phyloP scores from a whole-genome alignment of 2,329 filamentous ascomycete genomes.

The Paraphaeosphaeria minitans region DNA sequence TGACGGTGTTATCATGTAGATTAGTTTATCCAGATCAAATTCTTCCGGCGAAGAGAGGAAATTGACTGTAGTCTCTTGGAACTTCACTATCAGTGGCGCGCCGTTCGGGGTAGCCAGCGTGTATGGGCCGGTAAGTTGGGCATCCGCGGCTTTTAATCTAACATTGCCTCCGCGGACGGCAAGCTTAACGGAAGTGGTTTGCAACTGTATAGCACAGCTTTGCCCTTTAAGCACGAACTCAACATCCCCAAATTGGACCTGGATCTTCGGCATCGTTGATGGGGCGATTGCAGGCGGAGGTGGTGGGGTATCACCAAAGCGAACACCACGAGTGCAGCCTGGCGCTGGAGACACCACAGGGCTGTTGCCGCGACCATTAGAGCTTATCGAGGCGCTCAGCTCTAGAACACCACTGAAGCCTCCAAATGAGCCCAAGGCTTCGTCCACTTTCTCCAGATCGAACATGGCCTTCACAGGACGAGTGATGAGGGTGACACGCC shows the following conservation, averaged over 20 bases:
- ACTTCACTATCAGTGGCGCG: constrained; percentile 65
- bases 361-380: constrained; percentile 62
- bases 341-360: constrained; percentile 39
- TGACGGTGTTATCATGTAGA: constrained; percentile 88
- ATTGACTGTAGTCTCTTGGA: constrained; percentile 70
- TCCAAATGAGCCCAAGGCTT: constrained; percentile 86
- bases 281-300: constrained; percentile 17
- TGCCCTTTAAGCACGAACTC: constrained; percentile 77
- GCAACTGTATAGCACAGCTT: constrained; percentile 73
- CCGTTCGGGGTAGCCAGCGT: constrained; percentile 58
- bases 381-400: constrained; percentile 81
- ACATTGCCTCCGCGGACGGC: constrained; percentile 75
- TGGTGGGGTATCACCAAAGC: constrained; percentile 60
- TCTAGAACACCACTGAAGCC: constrained; percentile 91
- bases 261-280: constrained; percentile 63
- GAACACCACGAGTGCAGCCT: constrained; percentile 55
- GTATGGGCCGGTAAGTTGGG: constrained; percentile 76
- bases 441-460: constrained; percentile 81
- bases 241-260: constrained; percentile 77
- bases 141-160: constrained; percentile 73
- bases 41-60: constrained; percentile 76
- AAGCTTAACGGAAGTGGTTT: constrained; percentile 81
- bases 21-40: constrained; percentile 77
- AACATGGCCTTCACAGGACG: constrained; percentile 77
- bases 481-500: constrained; percentile 68